Percentiles rank a stretch among this genome's conserved stretches.
Conservation (phyloP, 2,329 filamentous ascomycete species). For the Bipolaris cookei region DNA sequence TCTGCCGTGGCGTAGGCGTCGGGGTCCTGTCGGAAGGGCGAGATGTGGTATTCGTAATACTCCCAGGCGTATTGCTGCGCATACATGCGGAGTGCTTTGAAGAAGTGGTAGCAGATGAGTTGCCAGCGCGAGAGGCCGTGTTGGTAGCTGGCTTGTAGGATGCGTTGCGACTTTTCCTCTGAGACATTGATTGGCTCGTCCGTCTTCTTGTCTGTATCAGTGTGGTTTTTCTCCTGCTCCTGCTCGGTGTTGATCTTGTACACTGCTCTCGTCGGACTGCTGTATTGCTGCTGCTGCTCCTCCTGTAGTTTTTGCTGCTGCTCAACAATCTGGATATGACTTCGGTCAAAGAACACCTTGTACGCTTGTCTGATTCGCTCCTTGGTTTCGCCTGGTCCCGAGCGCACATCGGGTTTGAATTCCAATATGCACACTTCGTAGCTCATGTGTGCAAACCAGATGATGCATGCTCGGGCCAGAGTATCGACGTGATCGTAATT, state of each 20-base stretch:
- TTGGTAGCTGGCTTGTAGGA: neutral
- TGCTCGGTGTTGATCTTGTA: neutral
- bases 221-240: neutral
- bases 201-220: constrained; percentile 7
- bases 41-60: neutral
- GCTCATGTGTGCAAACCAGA: constrained; percentile 29
- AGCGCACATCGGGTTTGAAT: constrained; percentile 5
- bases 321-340: neutral
- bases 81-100: neutral
- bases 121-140: constrained; percentile 9
- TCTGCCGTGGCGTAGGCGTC: neutral
- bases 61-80: neutral
- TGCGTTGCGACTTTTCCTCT: neutral
- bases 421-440: constrained; percentile 18
- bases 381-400: constrained; percentile 1
- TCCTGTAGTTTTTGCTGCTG: neutral
- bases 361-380: constrained; percentile 11
- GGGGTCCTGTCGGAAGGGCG: neutral
- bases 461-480: constrained; percentile 25
- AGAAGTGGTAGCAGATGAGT: constrained; percentile 6
- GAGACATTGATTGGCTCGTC: neutral
- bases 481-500: constrained; percentile 19
- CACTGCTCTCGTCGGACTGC: neutral
- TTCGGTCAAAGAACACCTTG: constrained; percentile 21
- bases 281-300: neutral